A percentile compares a stretch with the other conserved stretches of the same genome.
Conservation (phyloP, 1,284 basidiomycete genomes). For the Ganoderma lingzhi region DNA sequence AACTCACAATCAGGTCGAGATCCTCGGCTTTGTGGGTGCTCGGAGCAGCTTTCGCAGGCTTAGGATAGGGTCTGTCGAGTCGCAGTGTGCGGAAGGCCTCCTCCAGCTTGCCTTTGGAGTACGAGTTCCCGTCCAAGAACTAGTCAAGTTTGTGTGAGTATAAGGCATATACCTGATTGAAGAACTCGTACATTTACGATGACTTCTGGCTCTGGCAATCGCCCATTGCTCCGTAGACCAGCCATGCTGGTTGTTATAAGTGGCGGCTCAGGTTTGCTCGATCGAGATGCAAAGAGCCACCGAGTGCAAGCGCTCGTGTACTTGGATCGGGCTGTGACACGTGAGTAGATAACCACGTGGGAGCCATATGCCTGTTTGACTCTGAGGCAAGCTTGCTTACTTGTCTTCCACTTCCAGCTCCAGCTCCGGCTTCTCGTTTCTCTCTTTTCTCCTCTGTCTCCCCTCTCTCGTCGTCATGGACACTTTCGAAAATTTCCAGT, state of each 20-base stretch:
- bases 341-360: constrained; percentile 25
- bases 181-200: constrained; percentile 63
- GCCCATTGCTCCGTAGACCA: constrained; percentile 50
- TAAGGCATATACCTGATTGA: background rate
- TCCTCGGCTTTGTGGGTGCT: constrained; percentile 61
- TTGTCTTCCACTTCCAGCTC: constrained; percentile 3
- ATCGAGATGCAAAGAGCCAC: background rate
- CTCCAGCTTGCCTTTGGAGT: constrained; percentile 71
- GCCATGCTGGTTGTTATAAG: constrained; percentile 16
- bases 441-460: constrained; percentile 17
- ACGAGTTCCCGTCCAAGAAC: constrained; percentile 72
- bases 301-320: background rate
- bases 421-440: constrained; percentile 18
- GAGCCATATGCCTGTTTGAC: constrained; percentile 23
- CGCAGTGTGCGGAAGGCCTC: constrained; percentile 67
- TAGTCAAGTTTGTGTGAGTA: constrained; percentile 37
- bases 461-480: constrained; percentile 60
- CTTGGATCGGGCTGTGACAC: constrained; percentile 1
- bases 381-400: constrained; percentile 3
- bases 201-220: constrained; percentile 67
- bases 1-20: constrained; percentile 65
- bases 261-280: background rate
- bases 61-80: constrained; percentile 60
- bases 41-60: constrained; percentile 46
- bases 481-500: constrained; percentile 89